phyloP scores from a whole-genome alignment of 2,329 filamentous ascomycete species.

The Aspergillus felis region DNA sequence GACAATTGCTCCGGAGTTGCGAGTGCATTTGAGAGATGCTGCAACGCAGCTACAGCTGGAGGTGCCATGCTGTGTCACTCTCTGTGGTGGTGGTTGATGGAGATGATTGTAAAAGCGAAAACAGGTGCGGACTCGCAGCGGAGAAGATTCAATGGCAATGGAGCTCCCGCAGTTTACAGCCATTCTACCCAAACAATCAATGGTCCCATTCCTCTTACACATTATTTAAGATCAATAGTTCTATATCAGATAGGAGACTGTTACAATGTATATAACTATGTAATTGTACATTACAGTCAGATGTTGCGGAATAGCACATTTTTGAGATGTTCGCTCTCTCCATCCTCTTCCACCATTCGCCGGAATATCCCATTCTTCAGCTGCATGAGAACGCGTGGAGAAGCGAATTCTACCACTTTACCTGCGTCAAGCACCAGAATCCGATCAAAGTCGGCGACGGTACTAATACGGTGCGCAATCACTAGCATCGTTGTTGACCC shows the following conservation, averaged over 20 bases:
- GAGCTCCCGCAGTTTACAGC: not conserved
- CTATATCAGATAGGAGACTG: not conserved
- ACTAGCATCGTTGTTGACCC: not conserved
- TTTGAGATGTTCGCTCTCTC: not conserved
- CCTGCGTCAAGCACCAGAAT: not conserved
- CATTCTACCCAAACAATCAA: not conserved
- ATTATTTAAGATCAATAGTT: not conserved
- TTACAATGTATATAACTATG: not conserved
- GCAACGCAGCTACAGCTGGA: slow-evolving; percentile 22
- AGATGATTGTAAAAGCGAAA: not conserved
- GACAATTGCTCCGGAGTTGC: slow-evolving; percentile 44
- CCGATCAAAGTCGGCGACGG: not conserved
- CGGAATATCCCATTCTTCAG: not conserved
- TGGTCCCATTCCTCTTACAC: no score
- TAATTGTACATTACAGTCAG: not conserved
- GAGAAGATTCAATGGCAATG: not conserved
- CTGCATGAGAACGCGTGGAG: not conserved
- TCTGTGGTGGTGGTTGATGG: slow-evolving; percentile 10
- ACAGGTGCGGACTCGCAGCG: not conserved
- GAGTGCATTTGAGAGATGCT: slow-evolving; percentile 43
- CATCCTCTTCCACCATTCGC: not conserved
- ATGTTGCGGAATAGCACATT: not conserved
- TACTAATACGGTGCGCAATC: not conserved
- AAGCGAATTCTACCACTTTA: not conserved
- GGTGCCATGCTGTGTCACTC: slow-evolving; percentile 20